Conservation (phyloP, 768 basidiomycete genomes). For the Pholiota conissans region DNA sequence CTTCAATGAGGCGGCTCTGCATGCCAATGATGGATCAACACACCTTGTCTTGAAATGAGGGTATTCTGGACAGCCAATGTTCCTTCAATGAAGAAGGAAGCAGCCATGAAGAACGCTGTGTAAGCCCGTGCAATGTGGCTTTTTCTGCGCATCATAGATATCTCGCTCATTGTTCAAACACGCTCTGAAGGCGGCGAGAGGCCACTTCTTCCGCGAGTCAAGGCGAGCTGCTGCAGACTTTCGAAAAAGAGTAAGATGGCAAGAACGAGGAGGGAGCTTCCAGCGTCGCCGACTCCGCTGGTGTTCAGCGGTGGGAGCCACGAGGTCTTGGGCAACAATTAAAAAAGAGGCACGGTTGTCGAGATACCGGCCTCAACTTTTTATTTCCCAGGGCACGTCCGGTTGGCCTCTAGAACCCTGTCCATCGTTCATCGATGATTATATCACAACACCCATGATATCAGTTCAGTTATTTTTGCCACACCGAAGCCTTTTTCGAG, state of each 20-base stretch:
- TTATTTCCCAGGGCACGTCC: conserved; percentile 1
- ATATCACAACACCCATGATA: background rate
- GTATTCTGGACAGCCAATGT: conserved; percentile 13
- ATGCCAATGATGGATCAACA: background rate
- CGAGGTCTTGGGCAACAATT: background rate
- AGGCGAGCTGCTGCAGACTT: background rate
- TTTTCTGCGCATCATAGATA: background rate
- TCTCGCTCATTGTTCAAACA: background rate
- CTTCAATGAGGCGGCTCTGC: background rate
- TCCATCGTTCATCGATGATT: background rate
- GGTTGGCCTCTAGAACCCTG: background rate
- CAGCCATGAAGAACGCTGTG: conserved; percentile 6
- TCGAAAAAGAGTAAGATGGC: conserved; percentile 4
- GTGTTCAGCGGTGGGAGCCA: background rate
- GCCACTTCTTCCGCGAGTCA: too few relatives aligned
- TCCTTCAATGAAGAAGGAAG: conserved; percentile 26
- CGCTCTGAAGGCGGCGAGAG: too few relatives aligned
- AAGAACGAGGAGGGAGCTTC: conserved; percentile 2
- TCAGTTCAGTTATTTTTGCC: conserved; percentile 1
- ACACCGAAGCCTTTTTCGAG: background rate
- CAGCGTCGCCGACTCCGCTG: background rate
- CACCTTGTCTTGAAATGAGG: conserved; percentile 9
- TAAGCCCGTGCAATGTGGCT: conserved; percentile 1
- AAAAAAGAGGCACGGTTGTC: conserved; percentile 13
- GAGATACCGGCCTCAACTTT: background rate